These are phyloP conservation scores for Hortiboletus campestris DNA, from an alignment of 768 basidiomycete genomes.

Conservation along the genomic window DNA sequence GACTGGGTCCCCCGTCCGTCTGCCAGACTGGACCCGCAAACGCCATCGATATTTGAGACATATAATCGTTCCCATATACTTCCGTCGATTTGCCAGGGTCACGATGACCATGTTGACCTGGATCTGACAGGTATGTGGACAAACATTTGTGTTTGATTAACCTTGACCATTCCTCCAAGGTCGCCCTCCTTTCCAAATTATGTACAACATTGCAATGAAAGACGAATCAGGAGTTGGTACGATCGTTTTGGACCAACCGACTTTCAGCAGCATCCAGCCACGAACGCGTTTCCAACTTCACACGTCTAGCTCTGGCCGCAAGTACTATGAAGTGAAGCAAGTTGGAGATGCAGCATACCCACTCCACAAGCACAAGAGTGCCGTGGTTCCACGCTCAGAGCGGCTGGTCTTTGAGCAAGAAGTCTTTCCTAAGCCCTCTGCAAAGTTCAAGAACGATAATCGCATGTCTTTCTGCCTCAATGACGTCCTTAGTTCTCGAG, in stretches of 20 bases:
- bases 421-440: conserved; percentile 77
- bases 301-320: conserved; percentile 71
- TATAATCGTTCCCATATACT: conserved; percentile 76
- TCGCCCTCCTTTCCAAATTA: conserved; percentile 89
- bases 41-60: conserved; percentile 53
- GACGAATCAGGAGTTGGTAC: conserved; percentile 68
- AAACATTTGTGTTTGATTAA: background rate
- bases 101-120: conserved; percentile 78
- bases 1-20: conserved; percentile 79
- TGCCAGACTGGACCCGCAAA: conserved; percentile 62
- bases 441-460: conserved; percentile 66
- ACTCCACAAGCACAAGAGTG: conserved; percentile 60
- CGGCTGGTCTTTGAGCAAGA: conserved; percentile 83
- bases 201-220: conserved; percentile 79
- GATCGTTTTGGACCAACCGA: conserved; percentile 69
- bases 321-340: conserved; percentile 89
- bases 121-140: conserved; percentile 61
- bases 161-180: conserved; percentile 42
- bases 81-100: conserved; percentile 78
- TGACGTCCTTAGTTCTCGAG: conserved; percentile 58
- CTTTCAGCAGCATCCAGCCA: conserved; percentile 81
- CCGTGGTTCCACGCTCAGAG: conserved; percentile 63
- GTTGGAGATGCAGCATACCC: conserved; percentile 86
- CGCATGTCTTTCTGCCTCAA: conserved; percentile 74
- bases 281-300: conserved; percentile 79